Conservation (phyloP, 768 basidiomycete species). For the Mycena galericulata region DNA sequence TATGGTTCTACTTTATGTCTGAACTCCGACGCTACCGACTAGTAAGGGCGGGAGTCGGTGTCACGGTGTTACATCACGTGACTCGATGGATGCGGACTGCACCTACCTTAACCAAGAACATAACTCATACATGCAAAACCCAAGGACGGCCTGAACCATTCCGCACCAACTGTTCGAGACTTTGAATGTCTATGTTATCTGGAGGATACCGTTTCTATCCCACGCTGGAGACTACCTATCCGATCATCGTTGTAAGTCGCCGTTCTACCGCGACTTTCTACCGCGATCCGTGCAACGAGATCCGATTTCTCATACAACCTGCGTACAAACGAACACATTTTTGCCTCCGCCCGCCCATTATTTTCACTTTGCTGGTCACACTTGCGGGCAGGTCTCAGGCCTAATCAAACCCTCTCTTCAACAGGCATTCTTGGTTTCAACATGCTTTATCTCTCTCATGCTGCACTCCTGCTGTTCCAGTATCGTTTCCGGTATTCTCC, state of each 20-base stretch:
- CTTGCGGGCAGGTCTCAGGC: conserved; percentile 10
- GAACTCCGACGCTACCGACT: too few species aligned
- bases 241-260: background rate
- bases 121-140: too few species aligned
- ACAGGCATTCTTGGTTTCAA: background rate
- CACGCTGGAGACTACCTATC: background rate
- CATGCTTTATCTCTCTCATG: background rate
- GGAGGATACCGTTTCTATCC: too few species aligned
- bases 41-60: too few species aligned
- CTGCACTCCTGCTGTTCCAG: background rate
- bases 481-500: background rate
- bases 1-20: too few species aligned
- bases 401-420: background rate
- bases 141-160: too few species aligned
- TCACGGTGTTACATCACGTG: too few species aligned
- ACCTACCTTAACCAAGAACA: too few species aligned
- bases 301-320: background rate
- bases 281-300: background rate
- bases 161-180: too few species aligned
- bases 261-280: background rate
- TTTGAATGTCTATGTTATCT: too few species aligned
- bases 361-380: conserved; percentile 15
- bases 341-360: background rate
- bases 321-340: background rate
- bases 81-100: too few species aligned